Evolutionary conservation across 345 rosid species (phyloP).

Genomic region (Populus davidiana): DNA sequence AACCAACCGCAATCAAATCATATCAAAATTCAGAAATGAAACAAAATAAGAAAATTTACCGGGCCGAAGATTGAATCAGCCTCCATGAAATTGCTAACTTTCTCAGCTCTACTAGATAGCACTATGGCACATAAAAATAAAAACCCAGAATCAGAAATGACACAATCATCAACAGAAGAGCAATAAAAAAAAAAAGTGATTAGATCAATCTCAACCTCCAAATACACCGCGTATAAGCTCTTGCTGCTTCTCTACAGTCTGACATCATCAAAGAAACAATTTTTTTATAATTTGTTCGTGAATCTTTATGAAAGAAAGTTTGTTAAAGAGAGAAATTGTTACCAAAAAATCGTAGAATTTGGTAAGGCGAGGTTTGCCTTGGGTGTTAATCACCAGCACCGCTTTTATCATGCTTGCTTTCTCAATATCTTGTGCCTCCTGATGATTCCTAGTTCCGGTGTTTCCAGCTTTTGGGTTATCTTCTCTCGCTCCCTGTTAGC

Average conservation of each 20-base stretch:
- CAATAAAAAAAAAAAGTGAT: neutral
- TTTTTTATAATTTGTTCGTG: no score
- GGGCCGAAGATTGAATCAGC: slow-evolving; percentile 78
- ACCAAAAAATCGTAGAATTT: slow-evolving; percentile 84
- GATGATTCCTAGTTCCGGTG: neutral
- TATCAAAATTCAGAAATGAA: neutral
- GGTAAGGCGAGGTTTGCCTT: slow-evolving; percentile 90
- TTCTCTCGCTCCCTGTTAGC: neutral
- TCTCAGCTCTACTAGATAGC: slow-evolving; percentile 83
- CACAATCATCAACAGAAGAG: neutral
- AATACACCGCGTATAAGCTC: slow-evolving; percentile 78
- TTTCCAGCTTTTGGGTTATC: neutral
- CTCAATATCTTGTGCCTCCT: neutral
- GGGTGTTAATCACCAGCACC: slow-evolving; percentile 80
- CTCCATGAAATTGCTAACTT: slow-evolving; percentile 79
- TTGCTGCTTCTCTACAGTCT: slow-evolving; percentile 84
- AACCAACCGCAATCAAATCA: neutral
- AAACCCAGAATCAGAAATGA: slow-evolving; percentile 3
- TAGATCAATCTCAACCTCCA: slow-evolving; percentile 45
- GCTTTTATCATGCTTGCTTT: slow-evolving; percentile 61
- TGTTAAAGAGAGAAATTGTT: neutral
- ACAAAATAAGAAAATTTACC: slow-evolving; percentile 39
- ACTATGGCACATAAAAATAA: slow-evolving; percentile 34
- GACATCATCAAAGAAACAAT: neutral
- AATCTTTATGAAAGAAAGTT: neutral